Evolutionary conservation across 768 basidiomycete species (phyloP).

Genomic region (Tulasnella calospora): DNA sequence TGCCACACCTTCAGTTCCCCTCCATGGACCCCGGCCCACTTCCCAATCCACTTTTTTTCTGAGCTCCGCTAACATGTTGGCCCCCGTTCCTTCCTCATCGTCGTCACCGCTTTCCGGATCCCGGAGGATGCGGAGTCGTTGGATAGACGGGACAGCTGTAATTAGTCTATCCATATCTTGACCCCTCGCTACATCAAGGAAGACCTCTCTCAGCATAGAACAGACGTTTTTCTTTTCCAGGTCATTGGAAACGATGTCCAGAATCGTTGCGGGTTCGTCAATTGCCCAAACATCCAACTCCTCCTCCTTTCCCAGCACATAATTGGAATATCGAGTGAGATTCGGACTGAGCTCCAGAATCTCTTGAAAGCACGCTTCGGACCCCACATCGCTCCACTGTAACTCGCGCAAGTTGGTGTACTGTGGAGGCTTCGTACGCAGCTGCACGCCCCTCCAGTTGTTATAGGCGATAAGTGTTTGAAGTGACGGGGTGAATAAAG

Average conservation of each 20-base stretch:
- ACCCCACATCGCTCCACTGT: neutral
- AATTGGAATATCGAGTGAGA: neutral
- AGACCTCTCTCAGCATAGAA: neutral
- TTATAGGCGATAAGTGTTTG: neutral
- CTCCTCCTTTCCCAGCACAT: neutral
- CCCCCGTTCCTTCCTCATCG: neutral
- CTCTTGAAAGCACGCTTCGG: neutral
- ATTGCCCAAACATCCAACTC: neutral
- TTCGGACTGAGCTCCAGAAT: neutral
- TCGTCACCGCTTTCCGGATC: neutral
- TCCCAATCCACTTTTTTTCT: neutral
- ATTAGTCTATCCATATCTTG: neutral
- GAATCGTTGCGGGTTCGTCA: neutral
- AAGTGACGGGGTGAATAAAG: neutral
- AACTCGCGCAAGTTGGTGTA: neutral
- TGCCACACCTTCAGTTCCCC: neutral
- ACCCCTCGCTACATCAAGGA: neutral
- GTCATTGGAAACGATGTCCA: neutral
- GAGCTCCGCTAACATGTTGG: neutral
- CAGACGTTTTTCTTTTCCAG: neutral
- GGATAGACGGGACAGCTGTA: neutral
- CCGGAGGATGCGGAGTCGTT: neutral
- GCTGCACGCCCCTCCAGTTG: neutral
- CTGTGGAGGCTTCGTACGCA: neutral
- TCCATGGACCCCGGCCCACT: neutral